Conservation (phyloP, 2,329 filamentous ascomycete genomes). For the Trichothecium roseum region DNA sequence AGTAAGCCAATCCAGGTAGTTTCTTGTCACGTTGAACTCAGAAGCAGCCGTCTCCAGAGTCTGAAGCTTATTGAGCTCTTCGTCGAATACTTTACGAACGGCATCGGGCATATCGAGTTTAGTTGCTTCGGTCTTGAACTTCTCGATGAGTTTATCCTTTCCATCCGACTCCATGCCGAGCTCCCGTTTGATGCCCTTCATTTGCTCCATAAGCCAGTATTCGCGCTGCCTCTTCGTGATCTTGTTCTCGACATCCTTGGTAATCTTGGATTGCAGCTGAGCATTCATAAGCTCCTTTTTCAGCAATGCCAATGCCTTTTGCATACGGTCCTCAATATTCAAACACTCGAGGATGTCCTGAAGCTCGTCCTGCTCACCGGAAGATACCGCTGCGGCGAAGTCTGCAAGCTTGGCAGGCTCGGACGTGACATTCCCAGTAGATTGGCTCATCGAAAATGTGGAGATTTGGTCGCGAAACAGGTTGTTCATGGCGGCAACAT, state of each 20-base stretch:
- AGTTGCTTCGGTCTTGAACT: slow-evolving; percentile 88
- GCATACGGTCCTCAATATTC: slow-evolving; percentile 84
- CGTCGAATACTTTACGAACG: slow-evolving; percentile 95
- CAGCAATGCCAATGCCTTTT: slow-evolving; percentile 81
- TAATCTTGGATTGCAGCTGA: slow-evolving; percentile 92
- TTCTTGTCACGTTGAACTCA: slow-evolving; percentile 96
- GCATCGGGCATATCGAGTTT: slow-evolving; percentile 95
- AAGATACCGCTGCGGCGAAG: slow-evolving; percentile 94
- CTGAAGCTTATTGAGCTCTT: slow-evolving; percentile 93
- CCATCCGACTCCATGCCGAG: slow-evolving; percentile 95
- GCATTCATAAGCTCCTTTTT: slow-evolving; percentile 99
- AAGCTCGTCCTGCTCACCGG: slow-evolving; percentile 81
- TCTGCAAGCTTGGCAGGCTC: slow-evolving; percentile 93
- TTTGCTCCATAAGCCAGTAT: slow-evolving; percentile 98
- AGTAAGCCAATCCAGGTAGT: slow-evolving; percentile 97
- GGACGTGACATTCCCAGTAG: slow-evolving; percentile 85
- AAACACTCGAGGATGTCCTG: slow-evolving; percentile 84
- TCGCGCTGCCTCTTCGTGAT: slow-evolving; percentile 96
- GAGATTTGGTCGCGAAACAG: slow-evolving; percentile 96
- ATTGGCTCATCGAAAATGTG: slow-evolving; percentile 92
- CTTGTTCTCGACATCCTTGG: slow-evolving; percentile 93
- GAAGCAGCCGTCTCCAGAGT: slow-evolving; percentile 92
- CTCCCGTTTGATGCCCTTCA: slow-evolving; percentile 96
- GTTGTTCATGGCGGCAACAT: slow-evolving; percentile 86
- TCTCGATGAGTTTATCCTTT: slow-evolving; percentile 95